These are phyloP conservation scores for Acanthamoeba lenticulata DNA, from an alignment of 208 protist species.

Conservation along the genomic window DNA sequence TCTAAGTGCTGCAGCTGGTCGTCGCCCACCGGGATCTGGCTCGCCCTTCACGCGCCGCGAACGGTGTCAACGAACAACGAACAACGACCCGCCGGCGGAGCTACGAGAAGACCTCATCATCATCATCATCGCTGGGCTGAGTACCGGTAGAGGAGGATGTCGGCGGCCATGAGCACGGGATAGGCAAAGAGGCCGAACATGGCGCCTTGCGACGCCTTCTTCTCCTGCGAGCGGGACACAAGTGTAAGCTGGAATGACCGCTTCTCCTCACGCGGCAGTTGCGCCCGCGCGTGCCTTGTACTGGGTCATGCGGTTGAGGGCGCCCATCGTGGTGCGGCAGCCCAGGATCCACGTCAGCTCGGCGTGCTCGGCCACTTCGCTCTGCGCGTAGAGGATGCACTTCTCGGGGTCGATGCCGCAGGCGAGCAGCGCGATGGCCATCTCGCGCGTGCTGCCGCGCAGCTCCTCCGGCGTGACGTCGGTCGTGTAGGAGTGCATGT, in stretches of 20 bases:
- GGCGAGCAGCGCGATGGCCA: constrained; percentile 76
- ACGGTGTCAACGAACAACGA: neutral
- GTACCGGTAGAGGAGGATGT: constrained; percentile 82
- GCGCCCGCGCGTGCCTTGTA: constrained; percentile 79
- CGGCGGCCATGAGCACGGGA: constrained; percentile 84
- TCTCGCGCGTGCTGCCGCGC: constrained; percentile 37
- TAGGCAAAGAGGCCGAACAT: constrained; percentile 80
- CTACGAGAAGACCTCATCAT: neutral
- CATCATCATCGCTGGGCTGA: neutral
- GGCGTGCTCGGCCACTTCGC: constrained; percentile 76
- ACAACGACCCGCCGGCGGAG: neutral
- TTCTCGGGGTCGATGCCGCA: constrained; percentile 84
- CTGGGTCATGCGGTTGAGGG: constrained; percentile 79
- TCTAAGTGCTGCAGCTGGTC: constrained; percentile 85
- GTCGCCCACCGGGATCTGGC: constrained; percentile 83
- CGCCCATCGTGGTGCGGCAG: constrained; percentile 72
- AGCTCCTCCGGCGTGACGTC: constrained; percentile 57
- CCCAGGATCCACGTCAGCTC: constrained; percentile 81
- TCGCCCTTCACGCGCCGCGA: constrained; percentile 34
- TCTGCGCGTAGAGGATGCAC: constrained; percentile 78
- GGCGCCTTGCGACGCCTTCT: constrained; percentile 16
- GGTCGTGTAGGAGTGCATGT: constrained; percentile 83
- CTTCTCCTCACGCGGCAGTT: neutral
- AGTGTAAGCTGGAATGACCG: neutral
- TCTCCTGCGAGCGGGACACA: constrained; percentile 61